Evolutionary conservation across 371 early-diverging fungal species (phyloP), one percentile per base, ranked within the genome.

Genomic region (Parasitella parasitica): DNA sequence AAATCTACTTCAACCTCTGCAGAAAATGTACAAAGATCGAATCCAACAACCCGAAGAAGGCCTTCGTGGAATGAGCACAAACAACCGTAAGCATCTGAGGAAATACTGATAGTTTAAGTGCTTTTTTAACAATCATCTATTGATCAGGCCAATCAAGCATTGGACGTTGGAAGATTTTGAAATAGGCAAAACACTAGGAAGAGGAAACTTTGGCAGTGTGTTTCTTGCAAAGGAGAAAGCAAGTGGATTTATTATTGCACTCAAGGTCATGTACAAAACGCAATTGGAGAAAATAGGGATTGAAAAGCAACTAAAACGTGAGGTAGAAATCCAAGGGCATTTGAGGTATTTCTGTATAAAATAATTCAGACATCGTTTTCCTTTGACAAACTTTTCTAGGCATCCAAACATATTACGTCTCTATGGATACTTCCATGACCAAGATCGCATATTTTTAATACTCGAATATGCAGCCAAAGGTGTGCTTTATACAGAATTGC

Each of bases 391-490:
- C 12, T 22, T 15, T 12, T 2, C 0, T 72, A 91, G 94, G 38
- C 98, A 98, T 75, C 90, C 92, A 3, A 91, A 99, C 78, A 97
- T 99, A 54, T 78, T 99, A 8, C 83, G 98, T 37, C 81, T 99
- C 28, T 98, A 93, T 71, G 99, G 98, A 1, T 98, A 97, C 73
- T 99, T 99, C 74, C 93, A 99, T 78, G 99, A 99, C 66, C 82
- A 85, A 30, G 89, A 91, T 57, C 85, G 94, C 20, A 90, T 99
- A 4, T 99, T 95, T 69, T 77, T 98, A 52, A 96, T 99, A 13
- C 81, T 99, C 9, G 99, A 99, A 75, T 98, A 93, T 78, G 99
- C 99, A 20, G 90, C 91, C 18, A 84, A 92, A 56, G 99, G 99
- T 11, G 99, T 97, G 66, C 71, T 99, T 67, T 99, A 96, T 78